Conservation (phyloP, 1,284 basidiomycete genomes). For the Sporisorium iseilematis-ciliati region DNA sequence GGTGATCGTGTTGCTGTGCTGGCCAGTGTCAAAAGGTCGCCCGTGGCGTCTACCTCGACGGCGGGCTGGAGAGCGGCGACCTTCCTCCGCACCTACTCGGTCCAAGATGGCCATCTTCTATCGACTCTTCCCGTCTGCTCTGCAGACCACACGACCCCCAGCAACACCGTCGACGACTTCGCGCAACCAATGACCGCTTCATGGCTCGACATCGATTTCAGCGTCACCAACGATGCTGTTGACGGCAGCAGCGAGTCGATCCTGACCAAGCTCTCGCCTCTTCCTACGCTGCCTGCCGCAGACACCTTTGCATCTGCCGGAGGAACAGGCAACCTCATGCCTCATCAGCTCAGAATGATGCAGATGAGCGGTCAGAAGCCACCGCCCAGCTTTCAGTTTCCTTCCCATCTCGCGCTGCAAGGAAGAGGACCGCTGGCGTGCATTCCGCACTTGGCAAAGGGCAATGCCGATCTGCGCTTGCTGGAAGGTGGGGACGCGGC, state of each 20-base stretch:
- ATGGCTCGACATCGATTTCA: constrained; percentile 30
- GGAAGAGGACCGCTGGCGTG: constrained; percentile 30
- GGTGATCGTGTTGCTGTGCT: constrained; percentile 46
- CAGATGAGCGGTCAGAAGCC: constrained; percentile 51
- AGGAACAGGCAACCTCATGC: constrained; percentile 37
- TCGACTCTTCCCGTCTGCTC: constrained; percentile 26
- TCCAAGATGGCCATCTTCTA: constrained; percentile 44
- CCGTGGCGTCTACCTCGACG: constrained; percentile 27
- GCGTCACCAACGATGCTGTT: background rate
- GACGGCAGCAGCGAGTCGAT: constrained; percentile 25
- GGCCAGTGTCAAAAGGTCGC: constrained; percentile 20
- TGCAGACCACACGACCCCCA: background rate
- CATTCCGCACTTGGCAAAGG: constrained; percentile 18
- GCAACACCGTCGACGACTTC: background rate
- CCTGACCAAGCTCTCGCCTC: constrained; percentile 26
- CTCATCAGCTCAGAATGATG: constrained; percentile 52
- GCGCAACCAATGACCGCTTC: constrained; percentile 9
- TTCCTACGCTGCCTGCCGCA: constrained; percentile 29
- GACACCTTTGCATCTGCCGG: constrained; percentile 34
- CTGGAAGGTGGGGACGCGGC: constrained; percentile 25
- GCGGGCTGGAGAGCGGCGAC: constrained; percentile 11
- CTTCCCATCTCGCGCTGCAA: constrained; percentile 29
- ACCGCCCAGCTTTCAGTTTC: constrained; percentile 28
- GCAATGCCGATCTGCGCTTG: constrained; percentile 24
- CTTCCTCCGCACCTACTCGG: constrained; percentile 40